Base-by-base conservation (phyloP, 2,329 filamentous ascomycete genomes). In the Monosporascus ibericus region DNA sequence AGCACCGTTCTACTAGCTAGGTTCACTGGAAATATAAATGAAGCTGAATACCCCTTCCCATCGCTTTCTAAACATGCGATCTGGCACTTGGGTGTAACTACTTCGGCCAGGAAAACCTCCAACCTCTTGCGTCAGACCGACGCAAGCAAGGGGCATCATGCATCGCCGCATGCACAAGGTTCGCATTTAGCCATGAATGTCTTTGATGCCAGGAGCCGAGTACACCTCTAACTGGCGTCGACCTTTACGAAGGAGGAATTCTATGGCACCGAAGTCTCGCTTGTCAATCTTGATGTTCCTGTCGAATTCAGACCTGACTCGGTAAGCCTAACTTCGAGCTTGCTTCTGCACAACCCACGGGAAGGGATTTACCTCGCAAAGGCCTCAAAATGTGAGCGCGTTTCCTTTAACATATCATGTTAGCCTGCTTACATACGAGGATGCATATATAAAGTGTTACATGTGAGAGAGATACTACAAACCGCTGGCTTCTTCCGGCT, bases 211-310 rank as follows among this genome's bases (percentile, higher is more conserved):
- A 25, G 87, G 84, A 6, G 86, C 82, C n/a, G 86, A 82, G 70
- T 94, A 94, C 46, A 85, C 80, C 57, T 95, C 90, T 18, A 96
- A 75, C 67, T 96, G 90, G 44, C 89, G 81, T 40, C 82, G 79
- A 22, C 92, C 92, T 68, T 90, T 92, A 55, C 92, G 81, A 49
- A 96, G 67, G 36, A 95, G 74, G 68, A 90, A 94, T 69, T 96
- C 92, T 52, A 96, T 86, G 6, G 90, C 86, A 17, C 79, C 77
- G 70, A 96, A 96, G 65, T 96, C 90, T 61, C 89, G 90, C 71
- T 90, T 94, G 68, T 88, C 85, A 51, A 95, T 69, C 8, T 69
- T 66, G 14, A 82, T 65, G 64, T 88, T 79, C 66, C 87, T 88
- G 39, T 84, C 75, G 65, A 99, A 97, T 65, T 96, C 90, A 27